Evolutionary conservation across 106 monocot genomes (phyloP).

Genomic region (Acanthochlamys bracteata): DNA sequence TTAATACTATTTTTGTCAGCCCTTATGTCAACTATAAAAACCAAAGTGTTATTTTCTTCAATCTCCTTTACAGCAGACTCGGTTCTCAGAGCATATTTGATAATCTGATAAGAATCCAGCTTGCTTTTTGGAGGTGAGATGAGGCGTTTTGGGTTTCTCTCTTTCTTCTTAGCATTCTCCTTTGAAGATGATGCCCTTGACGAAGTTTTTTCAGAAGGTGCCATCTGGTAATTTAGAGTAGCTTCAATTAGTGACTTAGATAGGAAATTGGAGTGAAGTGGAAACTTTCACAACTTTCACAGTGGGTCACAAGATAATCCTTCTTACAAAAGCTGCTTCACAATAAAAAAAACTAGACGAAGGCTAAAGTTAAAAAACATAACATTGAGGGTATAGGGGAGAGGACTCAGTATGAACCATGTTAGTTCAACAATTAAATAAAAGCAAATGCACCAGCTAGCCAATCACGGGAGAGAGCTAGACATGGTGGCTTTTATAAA

Average conservation of each 20-base stretch:
- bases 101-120: constrained; percentile 43
- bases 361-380: too few species aligned
- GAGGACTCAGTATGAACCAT: too few species aligned
- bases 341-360: too few species aligned
- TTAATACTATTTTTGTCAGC: constrained; percentile 57
- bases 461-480: too few species aligned
- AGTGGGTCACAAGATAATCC: not conserved
- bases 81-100: constrained; percentile 42
- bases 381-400: too few species aligned
- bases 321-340: too few species aligned
- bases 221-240: constrained; percentile 11
- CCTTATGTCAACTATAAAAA: constrained; percentile 51
- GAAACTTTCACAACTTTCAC: not conserved
- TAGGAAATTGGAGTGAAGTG: not conserved
- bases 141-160: constrained; percentile 35
- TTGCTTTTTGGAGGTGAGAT: constrained; percentile 38
- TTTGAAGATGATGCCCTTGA: constrained; percentile 20
- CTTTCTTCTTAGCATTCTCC: constrained; percentile 35
- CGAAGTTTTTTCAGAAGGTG: constrained; percentile 29
- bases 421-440: too few species aligned
- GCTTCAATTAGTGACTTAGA: not conserved
- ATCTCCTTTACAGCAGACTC: constrained; percentile 57
- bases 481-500: too few species aligned
- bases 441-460: too few species aligned
- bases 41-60: constrained; percentile 51